These are phyloP conservation scores for Chytriomyces hyalinus DNA, from an alignment of 192 early-diverging fungal genomes.

Conservation along the genomic window DNA sequence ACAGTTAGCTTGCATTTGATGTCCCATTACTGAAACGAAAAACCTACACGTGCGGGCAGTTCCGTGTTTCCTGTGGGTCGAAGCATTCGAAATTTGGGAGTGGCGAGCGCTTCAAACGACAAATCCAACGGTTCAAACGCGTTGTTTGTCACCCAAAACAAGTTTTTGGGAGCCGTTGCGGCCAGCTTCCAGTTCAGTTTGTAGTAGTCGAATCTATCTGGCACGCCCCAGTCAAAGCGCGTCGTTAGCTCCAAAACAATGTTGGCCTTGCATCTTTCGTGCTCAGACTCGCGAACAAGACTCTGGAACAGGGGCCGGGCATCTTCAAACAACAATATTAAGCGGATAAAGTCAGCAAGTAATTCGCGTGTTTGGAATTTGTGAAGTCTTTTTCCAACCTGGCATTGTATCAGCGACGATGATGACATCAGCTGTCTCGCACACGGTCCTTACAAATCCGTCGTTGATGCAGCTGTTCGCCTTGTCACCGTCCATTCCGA, in stretches of 20 bases:
- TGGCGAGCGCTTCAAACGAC: slow-evolving; percentile 16
- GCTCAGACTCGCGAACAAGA: neutral
- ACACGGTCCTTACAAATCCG: slow-evolving; percentile 16
- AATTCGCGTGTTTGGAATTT: neutral
- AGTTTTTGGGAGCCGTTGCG: slow-evolving; percentile 5
- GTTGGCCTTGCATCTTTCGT: slow-evolving; percentile 23
- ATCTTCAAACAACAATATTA: slow-evolving; percentile 11
- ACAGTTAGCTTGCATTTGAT: neutral
- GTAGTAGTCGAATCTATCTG: slow-evolving; percentile 24
- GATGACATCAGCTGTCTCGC: slow-evolving; percentile 28
- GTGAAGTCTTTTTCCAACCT: neutral
- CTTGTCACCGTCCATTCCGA: slow-evolving; percentile 31
- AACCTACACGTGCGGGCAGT: slow-evolving; percentile 13
- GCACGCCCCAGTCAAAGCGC: slow-evolving; percentile 32
- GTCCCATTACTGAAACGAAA: slow-evolving; percentile 1
- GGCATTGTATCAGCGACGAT: slow-evolving; percentile 39
- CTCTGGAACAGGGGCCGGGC: slow-evolving; percentile 27
- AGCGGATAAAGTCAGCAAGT: neutral
- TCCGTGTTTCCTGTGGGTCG: slow-evolving; percentile 6
- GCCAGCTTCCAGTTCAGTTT: slow-evolving; percentile 26
- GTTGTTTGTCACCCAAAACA: slow-evolving; percentile 35
- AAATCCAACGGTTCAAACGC: slow-evolving; percentile 31
- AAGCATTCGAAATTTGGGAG: slow-evolving; percentile 20
- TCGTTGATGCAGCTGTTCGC: slow-evolving; percentile 31
- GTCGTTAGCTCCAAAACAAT: slow-evolving; percentile 28